Conservation (phyloP, 73 alveolate species). For the Tetrahymena elliotti region DNA sequence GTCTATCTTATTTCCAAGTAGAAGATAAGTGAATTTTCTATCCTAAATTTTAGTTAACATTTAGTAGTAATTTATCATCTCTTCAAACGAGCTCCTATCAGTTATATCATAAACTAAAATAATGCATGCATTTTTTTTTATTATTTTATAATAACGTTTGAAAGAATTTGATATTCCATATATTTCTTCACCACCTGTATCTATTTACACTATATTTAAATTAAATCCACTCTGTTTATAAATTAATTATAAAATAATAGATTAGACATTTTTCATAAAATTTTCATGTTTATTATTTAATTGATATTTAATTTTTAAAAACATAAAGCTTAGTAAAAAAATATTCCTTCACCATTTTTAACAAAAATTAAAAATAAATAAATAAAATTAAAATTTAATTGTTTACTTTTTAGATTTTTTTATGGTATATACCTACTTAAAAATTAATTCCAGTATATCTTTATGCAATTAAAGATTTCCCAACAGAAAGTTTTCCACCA, state of each 20-base stretch:
- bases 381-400: no score
- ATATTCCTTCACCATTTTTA: no score
- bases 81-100: neutral
- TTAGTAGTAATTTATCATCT: neutral
- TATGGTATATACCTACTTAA: neutral
- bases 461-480: neutral
- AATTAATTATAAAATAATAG: no score
- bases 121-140: neutral
- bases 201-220: neutral
- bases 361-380: no score
- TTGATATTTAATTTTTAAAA: no score
- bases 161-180: neutral
- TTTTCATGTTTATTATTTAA: no score
- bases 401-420: neutral
- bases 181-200: neutral
- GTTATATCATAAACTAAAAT: neutral
- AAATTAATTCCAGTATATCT: neutral
- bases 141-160: no score
- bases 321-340: no score
- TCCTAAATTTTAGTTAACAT: neutral
- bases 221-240: neutral
- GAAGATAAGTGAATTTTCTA: neutral
- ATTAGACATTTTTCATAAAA: no score
- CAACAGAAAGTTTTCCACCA: neutral
- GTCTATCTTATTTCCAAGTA: neutral